These are phyloP conservation scores for Orobanche coerulescens DNA, from an alignment of 257 asterid species.

Conservation along the genomic window DNA sequence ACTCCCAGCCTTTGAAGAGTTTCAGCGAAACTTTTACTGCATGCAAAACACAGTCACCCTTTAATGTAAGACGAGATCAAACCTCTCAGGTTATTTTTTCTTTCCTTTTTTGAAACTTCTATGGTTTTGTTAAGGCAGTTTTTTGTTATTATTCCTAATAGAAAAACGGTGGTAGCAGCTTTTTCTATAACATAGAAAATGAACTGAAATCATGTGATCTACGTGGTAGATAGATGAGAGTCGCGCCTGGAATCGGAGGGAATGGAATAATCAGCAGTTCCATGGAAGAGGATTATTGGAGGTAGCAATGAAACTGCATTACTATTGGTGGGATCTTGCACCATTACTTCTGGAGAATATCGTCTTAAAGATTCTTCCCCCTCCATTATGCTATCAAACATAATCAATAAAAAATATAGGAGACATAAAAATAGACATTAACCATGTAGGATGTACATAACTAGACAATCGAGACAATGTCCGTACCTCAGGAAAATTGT, in stretches of 20 bases:
- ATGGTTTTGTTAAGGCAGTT: too few relatives aligned
- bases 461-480: constrained; percentile 1
- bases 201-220: background rate
- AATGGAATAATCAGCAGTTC: constrained; percentile 87
- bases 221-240: background rate
- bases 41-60: background rate
- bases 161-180: too few relatives aligned
- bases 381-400: constrained; percentile 73
- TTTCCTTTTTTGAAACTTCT: too few relatives aligned
- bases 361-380: constrained; percentile 71
- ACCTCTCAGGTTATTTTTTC: too few relatives aligned
- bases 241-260: constrained; percentile 73
- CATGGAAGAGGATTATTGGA: constrained; percentile 80
- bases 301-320: constrained; percentile 70
- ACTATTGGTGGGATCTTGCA: constrained; percentile 51
- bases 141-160: too few relatives aligned
- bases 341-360: constrained; percentile 76
- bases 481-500: constrained; percentile 60
- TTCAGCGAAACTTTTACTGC: constrained; percentile 74
- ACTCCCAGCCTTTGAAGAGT: constrained; percentile 65
- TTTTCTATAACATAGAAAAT: background rate
- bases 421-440: background rate
- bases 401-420: background rate
- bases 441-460: background rate
- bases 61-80: too few relatives aligned